Conservation (phyloP, 2,329 filamentous ascomycete species). For the Graphilbum ipis-grandicollis region DNA sequence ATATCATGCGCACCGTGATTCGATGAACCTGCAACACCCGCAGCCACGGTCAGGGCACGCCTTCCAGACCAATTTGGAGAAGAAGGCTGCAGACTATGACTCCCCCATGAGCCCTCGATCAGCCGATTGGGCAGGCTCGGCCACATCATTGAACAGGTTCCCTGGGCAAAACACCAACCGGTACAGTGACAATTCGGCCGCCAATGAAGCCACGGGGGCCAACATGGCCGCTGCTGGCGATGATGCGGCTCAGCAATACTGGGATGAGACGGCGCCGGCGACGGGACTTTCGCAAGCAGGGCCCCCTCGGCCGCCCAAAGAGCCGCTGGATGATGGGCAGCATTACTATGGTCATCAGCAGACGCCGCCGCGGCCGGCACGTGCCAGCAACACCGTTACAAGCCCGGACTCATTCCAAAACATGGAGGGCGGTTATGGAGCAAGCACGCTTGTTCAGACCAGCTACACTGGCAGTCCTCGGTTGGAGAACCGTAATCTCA, state of each 20-base stretch:
- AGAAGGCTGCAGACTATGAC: slow-evolving; percentile 49
- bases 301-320: slow-evolving; percentile 45
- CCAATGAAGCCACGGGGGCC: slow-evolving; percentile 1
- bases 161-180: slow-evolving; percentile 25
- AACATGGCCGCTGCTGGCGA: not conserved
- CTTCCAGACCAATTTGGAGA: slow-evolving; percentile 58
- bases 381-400: slow-evolving; percentile 32
- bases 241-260: slow-evolving; percentile 23
- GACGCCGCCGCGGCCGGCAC: slow-evolving; percentile 28
- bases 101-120: slow-evolving; percentile 41
- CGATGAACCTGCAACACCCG: slow-evolving; percentile 62
- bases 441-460: slow-evolving; percentile 20
- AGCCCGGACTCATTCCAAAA: slow-evolving; percentile 40
- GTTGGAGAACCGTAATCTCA: slow-evolving; percentile 40
- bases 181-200: slow-evolving; percentile 28
- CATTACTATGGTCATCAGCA: slow-evolving; percentile 9
- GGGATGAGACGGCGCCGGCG: slow-evolving; percentile 23
- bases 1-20: slow-evolving; percentile 69
- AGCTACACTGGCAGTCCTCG: slow-evolving; percentile 35
- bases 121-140: slow-evolving; percentile 44
- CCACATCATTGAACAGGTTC: slow-evolving; percentile 38
- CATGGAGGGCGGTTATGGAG: slow-evolving; percentile 36
- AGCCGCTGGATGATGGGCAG: slow-evolving; percentile 28
- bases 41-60: slow-evolving; percentile 59
- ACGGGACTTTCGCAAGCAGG: slow-evolving; percentile 12